A percentile compares a stretch with the other conserved stretches of the same genome.
Conservation (phyloP, 495 filamentous ascomycete species). For the Oidiodendron maius region DNA sequence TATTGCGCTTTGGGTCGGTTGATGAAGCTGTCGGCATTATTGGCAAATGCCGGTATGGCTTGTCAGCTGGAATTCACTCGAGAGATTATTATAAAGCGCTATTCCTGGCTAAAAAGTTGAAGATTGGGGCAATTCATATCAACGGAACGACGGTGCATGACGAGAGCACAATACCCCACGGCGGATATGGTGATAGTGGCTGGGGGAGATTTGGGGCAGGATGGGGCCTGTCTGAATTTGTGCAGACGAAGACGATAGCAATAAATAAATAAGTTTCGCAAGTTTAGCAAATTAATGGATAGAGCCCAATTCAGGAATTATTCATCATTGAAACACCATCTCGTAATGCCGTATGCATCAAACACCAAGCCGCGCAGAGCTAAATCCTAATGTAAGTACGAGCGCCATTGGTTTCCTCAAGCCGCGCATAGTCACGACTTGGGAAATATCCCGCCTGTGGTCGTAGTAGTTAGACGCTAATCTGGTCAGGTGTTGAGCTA, state of each 20-base stretch:
- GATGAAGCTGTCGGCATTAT: conserved; percentile 28
- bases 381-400: no score
- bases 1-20: conserved; percentile 23
- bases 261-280: no score
- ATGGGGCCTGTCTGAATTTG: conserved; percentile 9
- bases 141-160: conserved; percentile 31
- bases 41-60: conserved; percentile 28
- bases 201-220: conserved; percentile 31
- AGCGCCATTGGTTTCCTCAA: no score
- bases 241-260: conserved; percentile 5
- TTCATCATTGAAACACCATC: no score
- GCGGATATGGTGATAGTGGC: conserved; percentile 29
- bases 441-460: no score
- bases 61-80: conserved; percentile 30
- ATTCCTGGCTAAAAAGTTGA: conserved; percentile 24
- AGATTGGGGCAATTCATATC: conserved; percentile 27
- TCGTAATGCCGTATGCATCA: no score
- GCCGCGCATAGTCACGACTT: no score
- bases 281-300: no score
- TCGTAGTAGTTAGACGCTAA: no score
- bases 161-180: conserved; percentile 28
- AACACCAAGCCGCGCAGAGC: no score
- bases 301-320: no score
- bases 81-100: conserved; percentile 26
- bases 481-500: no score